Conservation (phyloP, 768 basidiomycete species). For the Coprinopsis sp. region DNA sequence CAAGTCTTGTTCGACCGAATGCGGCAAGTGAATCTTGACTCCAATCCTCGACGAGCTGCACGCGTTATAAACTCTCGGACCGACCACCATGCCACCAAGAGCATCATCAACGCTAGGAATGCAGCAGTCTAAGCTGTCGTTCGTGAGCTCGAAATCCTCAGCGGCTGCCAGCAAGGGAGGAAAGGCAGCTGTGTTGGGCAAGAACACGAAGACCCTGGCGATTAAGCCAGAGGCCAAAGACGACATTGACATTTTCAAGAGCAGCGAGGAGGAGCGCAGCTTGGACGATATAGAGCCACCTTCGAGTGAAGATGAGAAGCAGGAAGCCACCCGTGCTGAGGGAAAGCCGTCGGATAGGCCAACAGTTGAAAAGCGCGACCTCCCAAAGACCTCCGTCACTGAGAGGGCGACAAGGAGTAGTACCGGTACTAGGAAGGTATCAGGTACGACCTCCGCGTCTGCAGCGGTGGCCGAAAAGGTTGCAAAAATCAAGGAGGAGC, state of each 20-base stretch:
- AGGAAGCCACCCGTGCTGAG: background rate
- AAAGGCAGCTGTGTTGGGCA: background rate
- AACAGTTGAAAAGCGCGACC: background rate
- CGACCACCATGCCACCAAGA: no score
- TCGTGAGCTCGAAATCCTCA: slow-evolving; percentile 1
- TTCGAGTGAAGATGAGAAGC: background rate
- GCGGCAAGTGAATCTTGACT: no score
- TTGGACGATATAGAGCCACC: slow-evolving; percentile 3
- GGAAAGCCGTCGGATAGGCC: background rate
- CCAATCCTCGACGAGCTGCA: no score
- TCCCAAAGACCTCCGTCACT: background rate
- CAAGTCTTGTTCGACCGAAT: no score
- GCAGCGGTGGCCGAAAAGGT: background rate
- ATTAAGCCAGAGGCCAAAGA: background rate
- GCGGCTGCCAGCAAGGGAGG: background rate
- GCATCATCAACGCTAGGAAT: no score
- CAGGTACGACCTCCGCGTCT: no score
- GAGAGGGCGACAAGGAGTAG: background rate
- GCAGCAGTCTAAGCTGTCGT: slow-evolving; percentile 5
- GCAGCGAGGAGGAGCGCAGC: slow-evolving; percentile 2
- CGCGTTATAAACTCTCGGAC: no score
- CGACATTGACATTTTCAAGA: background rate
- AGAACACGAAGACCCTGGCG: background rate
- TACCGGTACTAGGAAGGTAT: no score
- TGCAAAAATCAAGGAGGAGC: background rate